Base-by-base conservation (phyloP, 2,329 filamentous ascomycete species). In the Cryphonectria naterciae region DNA sequence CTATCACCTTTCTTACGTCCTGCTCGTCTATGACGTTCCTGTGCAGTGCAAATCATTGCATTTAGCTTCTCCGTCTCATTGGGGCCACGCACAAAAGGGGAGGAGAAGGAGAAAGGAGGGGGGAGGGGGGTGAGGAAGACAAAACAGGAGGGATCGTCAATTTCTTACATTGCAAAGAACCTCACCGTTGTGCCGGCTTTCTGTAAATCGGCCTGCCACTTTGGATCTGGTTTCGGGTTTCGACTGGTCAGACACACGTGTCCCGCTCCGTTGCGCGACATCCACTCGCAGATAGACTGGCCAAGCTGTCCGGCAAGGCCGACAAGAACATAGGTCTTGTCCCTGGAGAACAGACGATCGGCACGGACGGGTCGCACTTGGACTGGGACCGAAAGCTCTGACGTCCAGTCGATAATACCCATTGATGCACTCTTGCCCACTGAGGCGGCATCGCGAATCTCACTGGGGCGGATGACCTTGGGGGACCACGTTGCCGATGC, bases 181-280 rank as follows among this genome's bases (percentile, higher is more conserved):
- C 68, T 72, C 39, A 74, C 66, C 1, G 37, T 68, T 8, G 69
- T 71, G 10, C 75, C 76, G 0, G 68, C 39, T 4, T 69, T 61
- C 28, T 75, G 64, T 35, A 74, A 70, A 11, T 68, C 61, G 17
- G 76, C 70, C 19, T 80, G 56, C 75, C 77, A 80, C 1, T 56
- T 65, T 5, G 75, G 64, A 13, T 81, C 75, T 2, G 83, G 70
- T 2, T 78, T 74, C 4, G 82, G 77, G 17, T 77, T 78, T 1
- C 84, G 80, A 63, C 81, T 84, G 0, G 81, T 79, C 2, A 86
- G 43, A 0, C 78, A 80, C 0, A 85, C 63, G 49, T 80, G 72
- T 15, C 77, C 73, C 0, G 82, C 83, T 0, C 83, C 83, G 13
- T 77, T 76, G 0, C 60, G 65, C 1, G 80, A 76, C 82, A 84